Percentiles rank a stretch among this genome's conserved stretches.
Evolutionary conservation across 257 asterid genomes (phyloP).

Genomic region (Linderniella brevidens): DNA sequence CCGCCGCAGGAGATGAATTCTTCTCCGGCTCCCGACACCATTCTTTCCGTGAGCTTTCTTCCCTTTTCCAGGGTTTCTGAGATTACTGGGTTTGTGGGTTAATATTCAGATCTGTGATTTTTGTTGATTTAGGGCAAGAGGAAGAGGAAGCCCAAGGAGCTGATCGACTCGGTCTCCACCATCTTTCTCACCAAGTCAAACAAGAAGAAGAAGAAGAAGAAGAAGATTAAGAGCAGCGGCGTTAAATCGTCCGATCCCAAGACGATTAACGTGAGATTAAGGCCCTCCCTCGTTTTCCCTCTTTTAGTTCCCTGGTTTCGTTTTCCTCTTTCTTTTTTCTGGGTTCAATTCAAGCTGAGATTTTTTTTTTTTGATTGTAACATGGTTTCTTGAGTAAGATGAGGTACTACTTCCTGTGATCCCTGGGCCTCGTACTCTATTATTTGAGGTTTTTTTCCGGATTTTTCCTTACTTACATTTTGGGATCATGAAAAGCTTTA

Average conservation of each 20-base stretch:
- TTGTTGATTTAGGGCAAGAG: conserved; percentile 36
- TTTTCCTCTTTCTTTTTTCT: not conserved
- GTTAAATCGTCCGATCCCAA: conserved; percentile 17
- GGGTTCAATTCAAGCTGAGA: not conserved
- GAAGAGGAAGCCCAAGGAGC: conserved; percentile 56
- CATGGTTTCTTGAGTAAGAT: no score
- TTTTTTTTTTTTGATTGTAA: no score
- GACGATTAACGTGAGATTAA: conserved; percentile 18
- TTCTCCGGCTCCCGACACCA: not conserved
- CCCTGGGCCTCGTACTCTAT: no score
- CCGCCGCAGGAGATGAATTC: conserved; percentile 16
- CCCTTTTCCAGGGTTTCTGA: not conserved
- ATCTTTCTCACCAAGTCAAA: conserved; percentile 25
- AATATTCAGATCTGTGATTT: conserved; percentile 21
- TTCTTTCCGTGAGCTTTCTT: conserved; percentile 10
- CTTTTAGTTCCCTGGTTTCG: no score
- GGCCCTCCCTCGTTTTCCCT: no score
- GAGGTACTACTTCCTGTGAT: no score
- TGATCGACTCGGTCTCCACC: conserved; percentile 31
- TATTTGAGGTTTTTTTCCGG: no score
- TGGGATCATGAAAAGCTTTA: no score
- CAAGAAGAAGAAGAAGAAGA: not conserved
- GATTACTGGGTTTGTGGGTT: not conserved
- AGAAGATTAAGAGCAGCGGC: no score
- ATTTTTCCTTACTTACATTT: no score